phyloP scores from a whole-genome alignment of 1,284 basidiomycete species.

The Phellopilus nigrolimitatus region DNA sequence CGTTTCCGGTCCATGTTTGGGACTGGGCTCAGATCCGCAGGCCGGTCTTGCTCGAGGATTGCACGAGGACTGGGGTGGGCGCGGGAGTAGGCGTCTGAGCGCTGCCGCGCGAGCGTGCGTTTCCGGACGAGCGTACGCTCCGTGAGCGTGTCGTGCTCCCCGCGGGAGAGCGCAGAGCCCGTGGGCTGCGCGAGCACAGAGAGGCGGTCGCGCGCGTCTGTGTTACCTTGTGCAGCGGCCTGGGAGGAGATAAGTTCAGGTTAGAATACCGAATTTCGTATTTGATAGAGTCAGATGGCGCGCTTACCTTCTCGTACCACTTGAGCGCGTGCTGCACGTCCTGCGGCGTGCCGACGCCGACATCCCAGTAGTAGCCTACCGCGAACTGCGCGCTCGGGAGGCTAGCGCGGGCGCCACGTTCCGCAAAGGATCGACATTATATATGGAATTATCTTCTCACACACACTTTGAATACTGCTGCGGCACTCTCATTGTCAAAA shows the following conservation, averaged over 20 bases:
- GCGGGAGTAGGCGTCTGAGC: slow-evolving; percentile 45
- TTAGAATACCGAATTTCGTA: slow-evolving; percentile 8
- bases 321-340: slow-evolving; percentile 58
- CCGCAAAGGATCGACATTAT: too few species aligned
- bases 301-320: slow-evolving; percentile 66
- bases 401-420: slow-evolving; percentile 81
- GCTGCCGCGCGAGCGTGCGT: slow-evolving; percentile 75
- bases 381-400: slow-evolving; percentile 88
- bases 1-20: too few species aligned
- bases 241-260: slow-evolving; percentile 26
- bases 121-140: slow-evolving; percentile 78
- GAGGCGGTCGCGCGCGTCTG: slow-evolving; percentile 76
- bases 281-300: slow-evolving; percentile 6
- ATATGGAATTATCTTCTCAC: too few species aligned
- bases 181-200: slow-evolving; percentile 57
- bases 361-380: slow-evolving; percentile 87
- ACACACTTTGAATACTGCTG: too few species aligned
- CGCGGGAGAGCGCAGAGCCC: slow-evolving; percentile 62
- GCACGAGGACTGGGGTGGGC: slow-evolving; percentile 23
- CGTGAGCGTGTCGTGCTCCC: slow-evolving; percentile 80
- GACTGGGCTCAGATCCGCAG: too few species aligned
- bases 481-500: too few species aligned
- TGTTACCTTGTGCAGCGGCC: slow-evolving; percentile 78
- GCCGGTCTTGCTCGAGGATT: too few species aligned
- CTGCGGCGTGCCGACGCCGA: slow-evolving; percentile 66